Evolutionary conservation across 23 red algal species (phyloP), one percentile per base, ranked within the genome.

Genomic region (Chondrus crispus): DNA sequence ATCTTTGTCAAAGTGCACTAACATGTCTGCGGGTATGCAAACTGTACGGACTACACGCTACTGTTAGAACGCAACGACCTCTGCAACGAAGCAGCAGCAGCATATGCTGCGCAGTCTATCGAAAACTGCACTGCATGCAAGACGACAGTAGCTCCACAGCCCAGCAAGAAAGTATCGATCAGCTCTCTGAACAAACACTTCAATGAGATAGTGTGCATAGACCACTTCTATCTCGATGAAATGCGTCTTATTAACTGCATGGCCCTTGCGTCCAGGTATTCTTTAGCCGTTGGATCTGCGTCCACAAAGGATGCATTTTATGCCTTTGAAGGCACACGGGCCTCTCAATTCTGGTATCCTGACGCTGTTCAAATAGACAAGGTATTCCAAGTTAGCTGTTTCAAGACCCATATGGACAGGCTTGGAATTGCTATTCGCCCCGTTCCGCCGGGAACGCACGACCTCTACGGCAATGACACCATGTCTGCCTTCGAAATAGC

Each of bases 101-200:
- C 28, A 39, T 83, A 83, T 52, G 0, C 57, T 37, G 48, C 28
- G 14, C 40, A 83, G 2, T 24, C 57, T n/a, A 83, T 83, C 24
- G 46, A 83, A 1, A 53, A 83, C n/a, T 62, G 78, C 41, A 62
- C 52, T 45, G 28, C 78, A 26, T 83, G 78, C 57, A n/a, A 47
- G n/a, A 26, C 78, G 19, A 83, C 78, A 40, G 46, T 0, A 40
- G 11, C 46, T 38, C 78, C 78, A 30, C 78, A 83, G 41, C 78
- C 78, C 46, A 83, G 52, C 57, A 41, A 47, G n/a, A 83, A 83
- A 1, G 78, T 83, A 60, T 60, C 78, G 40, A 83, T 83, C 13
- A 40, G 30, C 52, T 83, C 78, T 53, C 41, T 62, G 2, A 60
- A 41, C 28, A 83, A 53, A 29, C 26, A 83, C 11, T 60, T 83